Base-by-base conservation (phyloP, 176 grass and related monocot genomes). In the Alopecurus myosuroides region DNA sequence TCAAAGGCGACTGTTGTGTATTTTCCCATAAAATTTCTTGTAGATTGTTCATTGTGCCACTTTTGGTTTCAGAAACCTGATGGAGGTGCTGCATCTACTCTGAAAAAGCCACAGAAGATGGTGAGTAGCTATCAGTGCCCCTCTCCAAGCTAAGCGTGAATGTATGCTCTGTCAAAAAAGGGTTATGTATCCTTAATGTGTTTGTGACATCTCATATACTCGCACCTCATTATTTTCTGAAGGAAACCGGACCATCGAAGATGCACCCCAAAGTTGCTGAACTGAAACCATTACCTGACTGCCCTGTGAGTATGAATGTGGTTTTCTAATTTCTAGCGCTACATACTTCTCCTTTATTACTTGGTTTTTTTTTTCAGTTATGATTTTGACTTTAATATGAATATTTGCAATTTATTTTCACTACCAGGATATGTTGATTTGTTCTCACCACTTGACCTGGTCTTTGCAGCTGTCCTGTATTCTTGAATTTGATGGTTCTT, bases 51-150 rank as follows among this genome's bases (percentile, higher is more conserved):
- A 68, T 53, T 81, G 15, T 76, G 46, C 9, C 64, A 55, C 41
- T 70, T 70, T 56, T 77, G n/a, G n/a, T n/a, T n/a, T n/a, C n/a
- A n/a, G n/a, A n/a, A n/a, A n/a, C n/a, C n/a, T n/a, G n/a, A n/a
- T 90, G 90, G 49, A 62, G 53, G 82, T 92, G 86, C 68, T 13
- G 42, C 77, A 11, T 81, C 92, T 73, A 77, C 83, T 56, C 55
- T 68, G 70, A 92, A 92, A 84, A 87, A 80, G 40, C 17, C 86
- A 56, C 76, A 85, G 2, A 83, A 89, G 37, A 88, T 76, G 84
- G 88, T 88, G 84, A 86, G 85, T 91, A 66, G 45, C 25, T 44
- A 52, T 82, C 2, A 76, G 44, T 31, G 49, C 85, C 0, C 2
- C 61, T 33, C 35, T 57, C 52, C 29, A 76, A 23, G n/a, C 19